Evolutionary conservation across 306 rosid genomes (phyloP).

Genomic region (Nissolia schottii): DNA sequence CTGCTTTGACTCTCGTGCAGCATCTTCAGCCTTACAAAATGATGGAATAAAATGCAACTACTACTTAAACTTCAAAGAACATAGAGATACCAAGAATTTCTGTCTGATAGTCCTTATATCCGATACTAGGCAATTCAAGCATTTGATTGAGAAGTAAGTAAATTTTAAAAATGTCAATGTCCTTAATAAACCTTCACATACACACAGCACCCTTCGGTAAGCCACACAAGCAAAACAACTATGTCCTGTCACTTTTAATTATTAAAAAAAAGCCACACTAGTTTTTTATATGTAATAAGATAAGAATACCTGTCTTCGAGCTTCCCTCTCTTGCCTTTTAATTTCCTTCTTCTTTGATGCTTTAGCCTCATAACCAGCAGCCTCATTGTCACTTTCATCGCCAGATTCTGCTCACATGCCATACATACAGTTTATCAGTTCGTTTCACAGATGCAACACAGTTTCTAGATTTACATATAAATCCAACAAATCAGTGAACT

Average conservation of each 20-base stretch:
- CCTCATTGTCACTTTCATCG: conserved; percentile 79
- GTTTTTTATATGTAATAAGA: background rate
- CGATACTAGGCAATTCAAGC: background rate
- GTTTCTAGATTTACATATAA: background rate
- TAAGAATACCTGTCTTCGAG: conserved; percentile 67
- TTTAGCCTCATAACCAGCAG: conserved; percentile 50
- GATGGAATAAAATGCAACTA: conserved; percentile 16
- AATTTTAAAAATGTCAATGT: background rate
- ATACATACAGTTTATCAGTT: conserved; percentile 8
- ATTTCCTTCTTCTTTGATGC: conserved; percentile 69
- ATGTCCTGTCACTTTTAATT: background rate
- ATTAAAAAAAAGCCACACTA: background rate
- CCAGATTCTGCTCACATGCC: conserved; percentile 47
- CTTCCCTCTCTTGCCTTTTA: conserved; percentile 88
- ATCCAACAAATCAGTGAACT: background rate
- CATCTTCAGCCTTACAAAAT: conserved; percentile 74
- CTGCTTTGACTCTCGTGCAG: conserved; percentile 67
- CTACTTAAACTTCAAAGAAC: conserved; percentile 2
- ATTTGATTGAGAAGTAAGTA: background rate
- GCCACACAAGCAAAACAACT: background rate
- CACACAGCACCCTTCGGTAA: background rate
- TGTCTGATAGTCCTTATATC: background rate
- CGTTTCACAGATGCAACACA: conserved; percentile 17
- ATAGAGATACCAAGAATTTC: background rate
- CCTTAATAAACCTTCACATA: background rate